A percentile compares a stretch with the other conserved stretches of the same genome.
Conservation (phyloP, 139 green algal genomes). For the Monoraphidium neglectum region DNA sequence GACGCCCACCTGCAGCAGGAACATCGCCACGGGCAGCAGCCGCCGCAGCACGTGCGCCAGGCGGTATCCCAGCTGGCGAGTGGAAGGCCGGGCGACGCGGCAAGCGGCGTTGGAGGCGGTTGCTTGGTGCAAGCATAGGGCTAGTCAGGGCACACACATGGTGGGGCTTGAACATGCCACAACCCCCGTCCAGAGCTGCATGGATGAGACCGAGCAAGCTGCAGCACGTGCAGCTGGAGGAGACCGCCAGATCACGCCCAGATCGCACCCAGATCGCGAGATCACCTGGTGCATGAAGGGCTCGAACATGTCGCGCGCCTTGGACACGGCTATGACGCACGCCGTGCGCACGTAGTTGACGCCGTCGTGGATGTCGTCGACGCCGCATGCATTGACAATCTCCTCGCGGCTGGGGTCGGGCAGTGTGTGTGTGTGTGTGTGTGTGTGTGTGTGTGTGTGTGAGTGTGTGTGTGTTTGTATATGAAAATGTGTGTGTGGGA, state of each 20-base stretch:
- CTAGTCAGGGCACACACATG: no score
- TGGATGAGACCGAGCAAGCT: no score
- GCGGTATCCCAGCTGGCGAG: slow-evolving; percentile 79
- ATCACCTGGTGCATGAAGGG: slow-evolving; percentile 90
- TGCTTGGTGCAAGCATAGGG: no score
- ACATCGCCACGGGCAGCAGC: slow-evolving; percentile 89
- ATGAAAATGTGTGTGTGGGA: no score
- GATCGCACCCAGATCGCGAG: not conserved
- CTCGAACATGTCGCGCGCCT: slow-evolving; percentile 88
- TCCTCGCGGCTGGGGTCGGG: no score
- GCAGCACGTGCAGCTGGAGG: no score
- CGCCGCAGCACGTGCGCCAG: slow-evolving; percentile 87
- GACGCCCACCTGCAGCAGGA: slow-evolving; percentile 81
- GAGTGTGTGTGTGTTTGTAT: no score
- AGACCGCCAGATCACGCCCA: no score
- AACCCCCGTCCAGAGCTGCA: no score
- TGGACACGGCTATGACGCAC: slow-evolving; percentile 90
- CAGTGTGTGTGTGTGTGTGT: no score
- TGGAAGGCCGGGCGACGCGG: not conserved
- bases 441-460: slow-evolving; percentile 29
- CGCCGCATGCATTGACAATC: slow-evolving; percentile 94
- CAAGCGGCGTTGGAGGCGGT: no score
- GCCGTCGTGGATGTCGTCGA: slow-evolving; percentile 96
- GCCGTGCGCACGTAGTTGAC: slow-evolving; percentile 95
- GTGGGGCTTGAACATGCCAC: no score